phyloP scores from a whole-genome alignment of 192 early-diverging fungal genomes.

The Coemansia sp. region DNA sequence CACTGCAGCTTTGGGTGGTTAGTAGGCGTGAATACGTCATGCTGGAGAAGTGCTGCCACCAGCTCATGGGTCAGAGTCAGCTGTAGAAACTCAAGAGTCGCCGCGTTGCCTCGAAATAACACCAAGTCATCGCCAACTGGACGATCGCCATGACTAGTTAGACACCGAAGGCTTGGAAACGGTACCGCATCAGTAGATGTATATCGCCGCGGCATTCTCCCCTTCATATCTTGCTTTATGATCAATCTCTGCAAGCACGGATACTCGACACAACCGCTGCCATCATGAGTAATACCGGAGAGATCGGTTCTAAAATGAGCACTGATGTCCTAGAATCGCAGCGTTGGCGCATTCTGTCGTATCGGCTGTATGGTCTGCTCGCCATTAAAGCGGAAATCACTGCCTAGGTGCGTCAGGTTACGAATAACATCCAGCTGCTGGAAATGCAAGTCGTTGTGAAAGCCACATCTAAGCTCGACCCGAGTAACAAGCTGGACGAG shows the following conservation, averaged over 20 bases:
- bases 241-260: background rate
- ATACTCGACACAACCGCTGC: background rate
- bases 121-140: conserved; percentile 10
- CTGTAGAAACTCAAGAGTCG: conserved; percentile 4
- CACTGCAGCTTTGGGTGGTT: background rate
- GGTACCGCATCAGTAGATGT: background rate
- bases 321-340: background rate
- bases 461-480: no score
- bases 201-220: background rate
- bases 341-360: background rate
- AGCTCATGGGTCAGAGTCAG: background rate
- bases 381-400: no score
- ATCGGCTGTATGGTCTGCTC: background rate
- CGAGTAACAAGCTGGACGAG: no score
- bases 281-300: background rate
- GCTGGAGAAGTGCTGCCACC: background rate
- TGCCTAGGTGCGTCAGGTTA: no score
- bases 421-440: no score
- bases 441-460: no score
- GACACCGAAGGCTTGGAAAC: conserved; percentile 4
- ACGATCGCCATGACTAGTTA: background rate
- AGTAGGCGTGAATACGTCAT: background rate
- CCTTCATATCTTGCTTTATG: background rate
- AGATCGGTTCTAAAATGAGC: background rate
- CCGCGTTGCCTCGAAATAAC: background rate